Evolutionary conservation across 1,139 yeast species (phyloP).

Genomic region (Suhomyces anneliseae): DNA sequence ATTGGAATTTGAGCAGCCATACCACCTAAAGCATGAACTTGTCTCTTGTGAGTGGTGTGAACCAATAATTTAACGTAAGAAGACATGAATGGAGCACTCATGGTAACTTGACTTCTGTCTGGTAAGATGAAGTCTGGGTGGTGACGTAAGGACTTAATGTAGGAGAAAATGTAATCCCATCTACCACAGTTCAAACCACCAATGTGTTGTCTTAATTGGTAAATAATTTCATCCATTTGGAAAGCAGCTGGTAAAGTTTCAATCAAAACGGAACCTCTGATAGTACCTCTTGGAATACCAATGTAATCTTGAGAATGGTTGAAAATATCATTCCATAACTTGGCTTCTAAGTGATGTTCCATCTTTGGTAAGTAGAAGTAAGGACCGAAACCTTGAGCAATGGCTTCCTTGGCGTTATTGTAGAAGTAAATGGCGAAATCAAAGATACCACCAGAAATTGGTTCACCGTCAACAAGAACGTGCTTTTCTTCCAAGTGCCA

Average conservation of each 20-base stretch:
- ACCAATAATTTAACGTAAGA: slow-evolving; percentile 28
- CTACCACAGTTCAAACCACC: slow-evolving; percentile 34
- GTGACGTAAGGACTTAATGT: slow-evolving; percentile 27
- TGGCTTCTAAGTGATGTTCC: slow-evolving; percentile 33
- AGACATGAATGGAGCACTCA: slow-evolving; percentile 30
- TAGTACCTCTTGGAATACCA: slow-evolving; percentile 25
- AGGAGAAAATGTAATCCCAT: slow-evolving; percentile 33
- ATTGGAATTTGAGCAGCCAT: slow-evolving; percentile 35
- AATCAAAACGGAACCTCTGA: slow-evolving; percentile 31
- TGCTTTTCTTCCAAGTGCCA: slow-evolving; percentile 83
- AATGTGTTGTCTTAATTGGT: slow-evolving; percentile 28
- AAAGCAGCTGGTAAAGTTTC: slow-evolving; percentile 33
- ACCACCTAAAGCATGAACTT: slow-evolving; percentile 33
- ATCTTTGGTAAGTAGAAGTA: slow-evolving; percentile 32
- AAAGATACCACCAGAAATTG: slow-evolving; percentile 70
- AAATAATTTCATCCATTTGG: slow-evolving; percentile 33
- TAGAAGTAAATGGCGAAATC: slow-evolving; percentile 74
- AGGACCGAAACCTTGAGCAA: slow-evolving; percentile 27
- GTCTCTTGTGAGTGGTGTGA: slow-evolving; percentile 30
- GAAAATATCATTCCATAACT: slow-evolving; percentile 31
- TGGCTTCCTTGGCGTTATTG: slow-evolving; percentile 24
- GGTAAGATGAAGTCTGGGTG: slow-evolving; percentile 26
- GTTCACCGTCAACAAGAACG: slow-evolving; percentile 71
- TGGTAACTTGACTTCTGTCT: slow-evolving; percentile 28
- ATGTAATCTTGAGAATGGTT: slow-evolving; percentile 27